Evolutionary conservation across 306 rosid species (phyloP).

Genomic region (Ziziphus jujuba): DNA sequence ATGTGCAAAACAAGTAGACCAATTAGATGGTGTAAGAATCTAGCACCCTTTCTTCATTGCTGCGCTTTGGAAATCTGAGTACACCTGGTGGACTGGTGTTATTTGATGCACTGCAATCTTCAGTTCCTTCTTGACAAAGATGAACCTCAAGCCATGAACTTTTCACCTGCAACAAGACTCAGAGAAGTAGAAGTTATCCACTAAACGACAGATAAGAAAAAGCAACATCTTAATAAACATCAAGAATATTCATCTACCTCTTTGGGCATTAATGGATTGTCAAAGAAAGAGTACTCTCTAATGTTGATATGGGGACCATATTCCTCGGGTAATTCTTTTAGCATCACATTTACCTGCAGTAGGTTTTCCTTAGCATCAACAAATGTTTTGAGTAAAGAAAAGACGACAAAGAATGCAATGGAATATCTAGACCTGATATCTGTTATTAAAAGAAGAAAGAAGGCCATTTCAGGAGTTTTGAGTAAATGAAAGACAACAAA

Average conservation of each 20-base stretch:
- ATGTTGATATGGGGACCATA: conserved; percentile 73
- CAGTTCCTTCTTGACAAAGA: conserved; percentile 70
- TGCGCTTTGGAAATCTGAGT: conserved; percentile 80
- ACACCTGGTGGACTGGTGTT: conserved; percentile 47
- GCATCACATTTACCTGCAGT: conserved; percentile 76
- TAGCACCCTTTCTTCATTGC: conserved; percentile 85
- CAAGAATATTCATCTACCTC: conserved; percentile 48
- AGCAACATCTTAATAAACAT: conserved; percentile 6
- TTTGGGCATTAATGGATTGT: conserved; percentile 70
- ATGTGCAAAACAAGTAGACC: not conserved
- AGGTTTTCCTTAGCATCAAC: conserved; percentile 25
- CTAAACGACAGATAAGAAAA: conserved; percentile 15
- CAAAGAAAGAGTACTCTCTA: conserved; percentile 88
- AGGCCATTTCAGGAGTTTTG: too few species aligned
- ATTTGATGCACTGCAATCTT: conserved; percentile 53
- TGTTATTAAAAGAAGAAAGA: not conserved
- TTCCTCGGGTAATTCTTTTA: conserved; percentile 69
- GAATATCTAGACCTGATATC: not conserved
- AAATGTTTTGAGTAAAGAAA: not conserved
- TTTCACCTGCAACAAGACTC: conserved; percentile 61
- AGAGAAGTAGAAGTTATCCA: conserved; percentile 8
- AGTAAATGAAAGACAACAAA: not conserved
- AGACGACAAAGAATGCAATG: not conserved
- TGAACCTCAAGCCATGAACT: conserved; percentile 88
- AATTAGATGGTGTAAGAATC: conserved; percentile 14